These are phyloP conservation scores for Cardamine chenopodiifolia DNA, from an alignment of 345 rosid genomes.

Conservation along the genomic window DNA sequence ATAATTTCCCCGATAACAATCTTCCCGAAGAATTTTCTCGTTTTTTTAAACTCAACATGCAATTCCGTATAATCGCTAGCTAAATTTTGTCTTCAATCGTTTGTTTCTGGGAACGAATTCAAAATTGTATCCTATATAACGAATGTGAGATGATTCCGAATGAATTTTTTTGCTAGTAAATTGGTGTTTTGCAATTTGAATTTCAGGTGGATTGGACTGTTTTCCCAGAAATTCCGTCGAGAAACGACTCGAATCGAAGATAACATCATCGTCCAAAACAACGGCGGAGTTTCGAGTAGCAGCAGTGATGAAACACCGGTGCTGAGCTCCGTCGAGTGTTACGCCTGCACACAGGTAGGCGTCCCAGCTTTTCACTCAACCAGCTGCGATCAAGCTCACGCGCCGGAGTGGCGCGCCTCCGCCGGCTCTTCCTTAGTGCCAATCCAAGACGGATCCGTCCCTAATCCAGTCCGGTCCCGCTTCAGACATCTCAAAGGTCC, in stretches of 20 bases:
- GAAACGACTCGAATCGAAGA: slow-evolving; percentile 14
- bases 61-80: background rate
- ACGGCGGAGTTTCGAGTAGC: slow-evolving; percentile 25
- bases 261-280: slow-evolving; percentile 11
- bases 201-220: slow-evolving; percentile 46
- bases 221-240: slow-evolving; percentile 34
- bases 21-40: slow-evolving; percentile 3
- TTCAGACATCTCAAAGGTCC: slow-evolving; percentile 40
- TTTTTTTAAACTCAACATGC: slow-evolving; percentile 32
- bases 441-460: slow-evolving; percentile 50
- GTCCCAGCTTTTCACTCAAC: slow-evolving; percentile 92
- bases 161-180: background rate
- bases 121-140: background rate
- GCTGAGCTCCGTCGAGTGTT: slow-evolving; percentile 68
- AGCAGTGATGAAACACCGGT: slow-evolving; percentile 44
- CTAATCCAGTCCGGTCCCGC: slow-evolving; percentile 6
- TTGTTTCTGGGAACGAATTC: background rate
- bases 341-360: slow-evolving; percentile 93
- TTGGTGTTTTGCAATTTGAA: background rate
- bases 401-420: slow-evolving; percentile 94
- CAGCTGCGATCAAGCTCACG: slow-evolving; percentile 86
- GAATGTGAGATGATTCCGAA: slow-evolving; percentile 18
- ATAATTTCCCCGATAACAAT: background rate
- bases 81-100: background rate
- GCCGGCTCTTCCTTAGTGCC: slow-evolving; percentile 93